These are phyloP conservation scores for Durotheca rogersii DNA, from an alignment of 495 filamentous ascomycete species.

Conservation along the genomic window DNA sequence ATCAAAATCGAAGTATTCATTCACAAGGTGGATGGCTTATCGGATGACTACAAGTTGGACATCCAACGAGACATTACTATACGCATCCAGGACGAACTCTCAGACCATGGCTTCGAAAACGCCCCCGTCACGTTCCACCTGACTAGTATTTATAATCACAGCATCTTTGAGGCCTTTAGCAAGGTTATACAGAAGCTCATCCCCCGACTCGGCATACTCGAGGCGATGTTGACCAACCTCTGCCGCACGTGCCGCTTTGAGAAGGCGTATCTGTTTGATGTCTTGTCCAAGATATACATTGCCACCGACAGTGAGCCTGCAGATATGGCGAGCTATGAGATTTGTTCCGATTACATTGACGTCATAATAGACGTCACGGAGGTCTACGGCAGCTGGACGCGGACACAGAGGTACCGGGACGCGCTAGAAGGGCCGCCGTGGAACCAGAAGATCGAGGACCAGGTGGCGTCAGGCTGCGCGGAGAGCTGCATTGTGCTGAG, in stretches of 20 bases:
- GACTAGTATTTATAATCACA: conserved; percentile 96
- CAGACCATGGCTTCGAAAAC: conserved; percentile 87
- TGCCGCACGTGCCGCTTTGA: conserved; percentile 89
- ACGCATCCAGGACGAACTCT: conserved; percentile 94
- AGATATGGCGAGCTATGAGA: conserved; percentile 91
- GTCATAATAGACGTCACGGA: conserved; percentile 95
- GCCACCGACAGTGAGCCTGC: conserved; percentile 91
- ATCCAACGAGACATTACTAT: conserved; percentile 94
- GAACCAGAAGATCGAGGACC: conserved; percentile 63
- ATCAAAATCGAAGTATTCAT: conserved; percentile 98
- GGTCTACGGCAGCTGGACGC: conserved; percentile 78
- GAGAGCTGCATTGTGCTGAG: conserved; percentile 78
- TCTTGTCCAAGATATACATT: conserved; percentile 96
- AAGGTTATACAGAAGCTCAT: conserved; percentile 98
- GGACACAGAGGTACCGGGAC: conserved; percentile 52
- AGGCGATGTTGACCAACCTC: conserved; percentile 86
- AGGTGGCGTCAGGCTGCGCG: conserved; percentile 63
- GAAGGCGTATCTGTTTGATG: conserved; percentile 96
- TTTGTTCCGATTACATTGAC: conserved; percentile 97
- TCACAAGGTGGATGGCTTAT: conserved; percentile 94
- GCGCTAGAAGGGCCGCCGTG: conserved; percentile 60
- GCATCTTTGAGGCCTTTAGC: conserved; percentile 95
- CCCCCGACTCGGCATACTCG: conserved; percentile 85
- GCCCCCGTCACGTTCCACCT: conserved; percentile 89
- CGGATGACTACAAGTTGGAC: conserved; percentile 91